phyloP scores from a whole-genome alignment of 108 stramenopile species.

The Phaeodactylum tricornutum region DNA sequence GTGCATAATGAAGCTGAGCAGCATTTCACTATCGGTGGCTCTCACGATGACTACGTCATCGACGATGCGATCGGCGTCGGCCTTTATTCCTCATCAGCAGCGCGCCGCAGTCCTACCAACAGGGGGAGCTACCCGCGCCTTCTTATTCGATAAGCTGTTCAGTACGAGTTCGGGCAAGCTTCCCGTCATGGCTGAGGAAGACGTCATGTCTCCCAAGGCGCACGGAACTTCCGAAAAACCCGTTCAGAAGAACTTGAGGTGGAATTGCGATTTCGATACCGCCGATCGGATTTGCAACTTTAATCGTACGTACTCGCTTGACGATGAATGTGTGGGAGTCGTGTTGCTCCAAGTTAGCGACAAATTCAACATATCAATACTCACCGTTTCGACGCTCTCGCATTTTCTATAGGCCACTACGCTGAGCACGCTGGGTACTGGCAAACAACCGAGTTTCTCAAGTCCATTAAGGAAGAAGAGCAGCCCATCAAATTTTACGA shows the following conservation, averaged over 20 bases:
- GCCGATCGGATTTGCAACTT: conserved; percentile 80
- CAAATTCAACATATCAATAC: not conserved
- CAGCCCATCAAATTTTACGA: conserved; percentile 71
- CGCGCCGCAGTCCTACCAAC: not conserved
- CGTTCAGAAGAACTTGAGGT: conserved; percentile 58
- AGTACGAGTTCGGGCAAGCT: conserved; percentile 13
- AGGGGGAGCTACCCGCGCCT: not conserved
- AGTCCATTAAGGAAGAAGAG: conserved; percentile 19
- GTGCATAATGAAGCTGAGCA: no score
- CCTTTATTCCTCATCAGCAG: no score
- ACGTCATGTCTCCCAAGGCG: conserved; percentile 42
- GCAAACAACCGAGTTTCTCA: conserved; percentile 44
- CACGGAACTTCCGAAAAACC: conserved; percentile 67
- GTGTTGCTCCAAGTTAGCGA: not conserved
- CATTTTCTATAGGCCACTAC: no score
- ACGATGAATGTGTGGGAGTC: conserved; percentile 23
- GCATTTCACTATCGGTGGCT: no score
- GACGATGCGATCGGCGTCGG: not conserved
- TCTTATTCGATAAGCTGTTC: conserved; percentile 24
- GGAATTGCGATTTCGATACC: conserved; percentile 50
- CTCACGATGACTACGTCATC: not conserved
- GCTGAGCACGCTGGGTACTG: conserved; percentile 62
- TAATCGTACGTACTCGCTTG: no score
- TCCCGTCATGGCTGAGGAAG: conserved; percentile 60
- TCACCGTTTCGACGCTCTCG: no score